Base-by-base conservation (phyloP, 441 rosid genomes). In the Erodium trifolium region DNA sequence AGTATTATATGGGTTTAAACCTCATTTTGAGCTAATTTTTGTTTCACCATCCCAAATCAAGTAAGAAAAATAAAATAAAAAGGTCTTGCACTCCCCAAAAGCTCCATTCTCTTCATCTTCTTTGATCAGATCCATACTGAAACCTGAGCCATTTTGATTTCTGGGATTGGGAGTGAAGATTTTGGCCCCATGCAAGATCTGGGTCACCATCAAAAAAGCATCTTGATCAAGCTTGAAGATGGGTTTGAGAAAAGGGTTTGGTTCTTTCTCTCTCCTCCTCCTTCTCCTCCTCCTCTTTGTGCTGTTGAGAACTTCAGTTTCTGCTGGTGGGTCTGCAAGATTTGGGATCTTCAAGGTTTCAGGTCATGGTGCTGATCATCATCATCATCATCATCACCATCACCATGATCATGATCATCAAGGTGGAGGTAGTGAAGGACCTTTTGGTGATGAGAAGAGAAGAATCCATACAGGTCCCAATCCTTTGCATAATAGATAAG, bases 391-490 rank as follows among this genome's bases (percentile, higher is more conserved):
- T 9, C n/a, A 47, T 9, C 53, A 47, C 11, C 13, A 12, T 12
- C 53, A 65, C 51, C 68, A 77, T 70, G 81, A 67, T 51, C 83
- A 71, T 51, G 86, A 63, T 73, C 27, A 23, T 23, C 27, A 23
- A 23, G 27, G 27, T 23, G 27, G 27, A 23, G 27, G 1, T 23
- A 23, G 27, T 23, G 27, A 23, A 23, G 74, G 67, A 2, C 9
- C 47, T 73, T 82, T 82, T 68, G 84, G 77, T 57, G 90, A 79
- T 76, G 88, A 76, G 62, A 90, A 90, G 87, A 90, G 96, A 75
- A 90, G 78, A 79, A 77, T 90, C 77, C 73, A 78, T 72, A 90
- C 96, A 67, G 96, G 96, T 80, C 91, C 96, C 65, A 88, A 90
- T 77, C 96, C 96, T 78, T 82, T 90, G 68, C 96, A 90, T 69